A percentile compares a stretch with the other conserved stretches of the same genome.
Conservation (phyloP, 345 rosid genomes). For the Lepidium didymum region DNA sequence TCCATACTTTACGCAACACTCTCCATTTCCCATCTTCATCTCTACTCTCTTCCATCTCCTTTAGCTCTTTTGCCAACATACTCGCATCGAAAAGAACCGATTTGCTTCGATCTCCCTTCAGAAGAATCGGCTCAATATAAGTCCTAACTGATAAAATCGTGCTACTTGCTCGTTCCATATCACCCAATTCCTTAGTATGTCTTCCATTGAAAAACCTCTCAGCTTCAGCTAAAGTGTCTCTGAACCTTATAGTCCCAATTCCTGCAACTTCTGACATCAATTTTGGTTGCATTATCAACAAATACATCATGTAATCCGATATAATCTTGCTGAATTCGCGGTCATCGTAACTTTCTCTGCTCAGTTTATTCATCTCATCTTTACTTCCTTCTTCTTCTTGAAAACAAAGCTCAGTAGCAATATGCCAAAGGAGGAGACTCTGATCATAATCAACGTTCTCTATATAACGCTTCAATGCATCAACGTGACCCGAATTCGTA, state of each 20-base stretch:
- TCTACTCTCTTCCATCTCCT: not conserved
- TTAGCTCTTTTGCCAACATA: conserved; percentile 20
- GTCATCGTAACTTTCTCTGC: not conserved
- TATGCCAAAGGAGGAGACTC: conserved; percentile 30
- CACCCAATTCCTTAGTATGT: not conserved
- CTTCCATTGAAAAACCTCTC: conserved; percentile 10
- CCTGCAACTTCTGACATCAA: conserved; percentile 28
- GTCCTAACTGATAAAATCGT: not conserved
- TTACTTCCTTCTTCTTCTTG: not conserved
- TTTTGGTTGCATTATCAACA: conserved; percentile 32
- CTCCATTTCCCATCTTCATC: conserved; percentile 27
- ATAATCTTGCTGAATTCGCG: conserved; percentile 25
- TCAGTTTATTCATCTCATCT: not conserved
- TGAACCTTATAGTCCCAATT: conserved; percentile 20
- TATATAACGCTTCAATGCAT: conserved; percentile 30
- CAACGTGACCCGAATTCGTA: not conserved
- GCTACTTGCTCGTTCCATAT: not conserved
- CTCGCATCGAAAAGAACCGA: conserved; percentile 29
- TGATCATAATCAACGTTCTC: conserved; percentile 29
- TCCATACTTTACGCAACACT: conserved; percentile 36
- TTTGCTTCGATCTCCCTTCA: conserved; percentile 19
- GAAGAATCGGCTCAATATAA: not conserved
- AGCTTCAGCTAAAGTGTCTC: conserved; percentile 28
- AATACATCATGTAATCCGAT: conserved; percentile 41
- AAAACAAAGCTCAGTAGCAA: conserved; percentile 30